Evolutionary conservation across 768 basidiomycete species (phyloP), one percentile per base, ranked within the genome.

Genomic region (Termitomyces sp.): DNA sequence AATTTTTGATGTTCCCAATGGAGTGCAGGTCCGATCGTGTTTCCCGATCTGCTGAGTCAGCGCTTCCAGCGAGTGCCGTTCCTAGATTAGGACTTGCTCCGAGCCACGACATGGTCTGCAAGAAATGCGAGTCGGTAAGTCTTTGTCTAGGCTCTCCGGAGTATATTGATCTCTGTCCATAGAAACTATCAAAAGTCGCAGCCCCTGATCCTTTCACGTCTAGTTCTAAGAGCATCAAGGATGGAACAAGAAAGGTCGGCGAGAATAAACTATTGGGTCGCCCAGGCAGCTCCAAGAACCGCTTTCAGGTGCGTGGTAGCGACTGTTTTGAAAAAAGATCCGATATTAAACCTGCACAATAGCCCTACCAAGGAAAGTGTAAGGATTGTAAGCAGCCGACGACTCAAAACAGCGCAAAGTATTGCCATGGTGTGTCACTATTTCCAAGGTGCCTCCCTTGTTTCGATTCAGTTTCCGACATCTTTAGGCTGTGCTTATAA

Each of bases 151-250:
- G 45, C 47, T 51, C 40, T 41, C 56, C 45, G 53, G 41, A 54
- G 48, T 28, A 44, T 40, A 23, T 56, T 59, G 2, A 44, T n/a
- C 10, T 39, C 52, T 69, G 61, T 64, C 65, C 67, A 68, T 69
- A 94, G 91, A 94, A 94, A 91, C 81, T 91, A 54, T 92, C 90
- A 56, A 93, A 90, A 70, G 80, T 94, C 44, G 91, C 91, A 55
- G 91, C 91, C 3, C 92, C 91, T 46, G 91, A 94, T 73, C 91
- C 91, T 40, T 94, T 92, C 72, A 80, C 78, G 32, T 79, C 89
- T 11, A 86, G 86, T 45, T 85, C 88, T 2, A 72, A 73, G 49
- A 83, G 84, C 60, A 87, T 91, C 73, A 91, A 88, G 73, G 86
- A 87, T 17, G 90, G 90, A 47, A 81, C 85, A 30, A 80, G 91